Percentiles rank a stretch among this genome's conserved stretches.
Evolutionary conservation across 495 filamentous ascomycete species (phyloP).

Genomic region (Aspergillus homomorphus): DNA sequence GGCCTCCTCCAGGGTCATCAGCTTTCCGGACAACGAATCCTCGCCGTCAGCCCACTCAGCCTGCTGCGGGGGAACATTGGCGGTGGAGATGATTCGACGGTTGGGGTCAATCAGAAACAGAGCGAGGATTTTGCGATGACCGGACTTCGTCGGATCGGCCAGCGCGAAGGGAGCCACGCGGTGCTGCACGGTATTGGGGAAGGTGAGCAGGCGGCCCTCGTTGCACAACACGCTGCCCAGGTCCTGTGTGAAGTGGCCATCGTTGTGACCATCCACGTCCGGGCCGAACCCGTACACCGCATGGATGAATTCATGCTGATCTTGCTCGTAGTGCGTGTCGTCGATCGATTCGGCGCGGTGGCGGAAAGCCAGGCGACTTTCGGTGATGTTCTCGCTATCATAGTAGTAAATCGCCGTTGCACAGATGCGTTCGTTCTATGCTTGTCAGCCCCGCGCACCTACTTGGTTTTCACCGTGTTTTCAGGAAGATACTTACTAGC

Average conservation of each 20-base stretch:
- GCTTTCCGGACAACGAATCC: slow-evolving; percentile 16
- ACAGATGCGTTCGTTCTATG: slow-evolving; percentile 52
- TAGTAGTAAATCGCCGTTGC: slow-evolving; percentile 63
- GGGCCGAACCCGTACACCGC: slow-evolving; percentile 27
- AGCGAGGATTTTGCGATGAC: slow-evolving; percentile 54
- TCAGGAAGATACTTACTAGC: slow-evolving; percentile 24
- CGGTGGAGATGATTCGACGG: slow-evolving; percentile 48
- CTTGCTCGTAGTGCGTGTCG: slow-evolving; percentile 27
- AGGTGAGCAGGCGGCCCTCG: slow-evolving; percentile 33
- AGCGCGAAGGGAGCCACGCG: slow-evolving; percentile 49
- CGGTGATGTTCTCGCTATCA: slow-evolving; percentile 58
- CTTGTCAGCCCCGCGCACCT: neutral
- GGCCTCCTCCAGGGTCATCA: slow-evolving; percentile 9
- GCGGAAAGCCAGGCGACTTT: slow-evolving; percentile 51
- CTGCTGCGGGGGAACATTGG: slow-evolving; percentile 55
- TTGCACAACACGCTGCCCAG: slow-evolving; percentile 32
- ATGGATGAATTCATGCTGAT: slow-evolving; percentile 29
- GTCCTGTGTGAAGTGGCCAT: slow-evolving; percentile 28
- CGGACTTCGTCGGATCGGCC: slow-evolving; percentile 45
- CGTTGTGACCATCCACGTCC: neutral
- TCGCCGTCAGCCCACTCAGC: slow-evolving; percentile 34
- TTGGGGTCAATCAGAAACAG: slow-evolving; percentile 57
- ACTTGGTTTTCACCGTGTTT: neutral
- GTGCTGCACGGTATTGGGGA: slow-evolving; percentile 47
- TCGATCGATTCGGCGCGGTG: slow-evolving; percentile 24